Evolutionary conservation across 306 rosid genomes (phyloP), one percentile per base, ranked within the genome.

Genomic region (Ormosia emarginata): DNA sequence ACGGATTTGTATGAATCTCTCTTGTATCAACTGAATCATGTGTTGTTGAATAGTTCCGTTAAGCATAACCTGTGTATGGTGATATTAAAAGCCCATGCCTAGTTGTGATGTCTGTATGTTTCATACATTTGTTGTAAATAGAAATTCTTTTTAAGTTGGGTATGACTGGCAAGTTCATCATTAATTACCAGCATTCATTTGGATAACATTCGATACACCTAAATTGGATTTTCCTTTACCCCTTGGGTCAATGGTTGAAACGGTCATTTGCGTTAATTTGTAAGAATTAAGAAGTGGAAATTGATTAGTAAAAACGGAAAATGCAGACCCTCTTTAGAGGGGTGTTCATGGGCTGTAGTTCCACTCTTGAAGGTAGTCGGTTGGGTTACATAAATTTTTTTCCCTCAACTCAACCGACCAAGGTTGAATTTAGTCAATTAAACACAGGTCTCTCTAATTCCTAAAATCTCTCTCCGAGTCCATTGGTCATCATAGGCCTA

Each of bases 91-190:
- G 82, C 69, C 73, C 71, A 77, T 82, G 75, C 37, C 74, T 78
- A 4, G 67, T 71, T 85, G 73, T 86, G 75, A 34, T 83, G 79
- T 82, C 75, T 78, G 77, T 65, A 55, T 78, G 80, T 79, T 76
- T 29, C 61, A 68, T 64, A 82, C 66, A 74, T 74, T 85, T 71
- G 68, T 79, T 88, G 97, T 93, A 84, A 84, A 90, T 89, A 93
- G 70, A 86, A 71, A 89, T 90, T 91, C 91, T 69, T 93, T 79
- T 64, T 24, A 33, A 36, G 41, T 49, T 57, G 78, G 80, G 72
- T 30, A 79, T 77, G 82, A 36, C 68, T 57, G 0, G 50, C 47
- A 36, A 67, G 59, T 66, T 64, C 68, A 8, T 71, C 52, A 30
- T 13, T 43, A 14, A 13, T 72, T 52, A 30, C 12, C 10, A 59